Evolutionary conservation across 208 protist species (phyloP).

Genomic region (Trypanosomatidae sp.): DNA sequence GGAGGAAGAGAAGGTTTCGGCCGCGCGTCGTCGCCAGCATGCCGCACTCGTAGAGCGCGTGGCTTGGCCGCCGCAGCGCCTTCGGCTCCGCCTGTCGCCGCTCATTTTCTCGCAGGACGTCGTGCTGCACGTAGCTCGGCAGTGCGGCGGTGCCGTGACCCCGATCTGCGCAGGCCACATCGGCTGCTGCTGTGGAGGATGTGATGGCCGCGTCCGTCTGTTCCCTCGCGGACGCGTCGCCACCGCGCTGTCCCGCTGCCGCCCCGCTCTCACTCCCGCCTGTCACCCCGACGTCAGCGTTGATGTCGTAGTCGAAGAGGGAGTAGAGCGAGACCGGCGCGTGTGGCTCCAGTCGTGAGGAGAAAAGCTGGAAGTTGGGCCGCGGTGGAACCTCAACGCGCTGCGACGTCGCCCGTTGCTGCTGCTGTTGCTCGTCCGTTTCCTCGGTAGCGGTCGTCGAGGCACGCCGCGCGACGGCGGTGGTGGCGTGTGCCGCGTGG

Average conservation of each 20-base stretch:
- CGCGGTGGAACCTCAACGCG: constrained; percentile 26
- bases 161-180: no score
- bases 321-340: constrained; percentile 32
- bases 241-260: background rate
- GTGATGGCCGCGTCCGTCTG: background rate
- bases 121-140: constrained; percentile 34
- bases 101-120: constrained; percentile 30
- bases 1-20: constrained; percentile 39
- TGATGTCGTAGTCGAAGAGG: constrained; percentile 30
- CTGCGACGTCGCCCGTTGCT: background rate
- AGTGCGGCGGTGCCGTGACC: no score
- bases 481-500: no score
- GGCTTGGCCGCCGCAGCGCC: constrained; percentile 22
- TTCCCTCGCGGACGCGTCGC: background rate
- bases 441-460: constrained; percentile 12
- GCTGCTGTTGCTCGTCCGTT: background rate
- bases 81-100: constrained; percentile 29
- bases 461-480: no score
- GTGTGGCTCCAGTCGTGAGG: constrained; percentile 37
- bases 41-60: constrained; percentile 42
- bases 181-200: background rate
- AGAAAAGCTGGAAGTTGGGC: constrained; percentile 39
- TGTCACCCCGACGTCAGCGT: constrained; percentile 10
- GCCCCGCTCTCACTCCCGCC: background rate
- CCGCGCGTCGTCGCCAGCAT: constrained; percentile 42